Evolutionary conservation across 306 rosid genomes (phyloP).

Genomic region (Psophocarpus tetragonolobus): DNA sequence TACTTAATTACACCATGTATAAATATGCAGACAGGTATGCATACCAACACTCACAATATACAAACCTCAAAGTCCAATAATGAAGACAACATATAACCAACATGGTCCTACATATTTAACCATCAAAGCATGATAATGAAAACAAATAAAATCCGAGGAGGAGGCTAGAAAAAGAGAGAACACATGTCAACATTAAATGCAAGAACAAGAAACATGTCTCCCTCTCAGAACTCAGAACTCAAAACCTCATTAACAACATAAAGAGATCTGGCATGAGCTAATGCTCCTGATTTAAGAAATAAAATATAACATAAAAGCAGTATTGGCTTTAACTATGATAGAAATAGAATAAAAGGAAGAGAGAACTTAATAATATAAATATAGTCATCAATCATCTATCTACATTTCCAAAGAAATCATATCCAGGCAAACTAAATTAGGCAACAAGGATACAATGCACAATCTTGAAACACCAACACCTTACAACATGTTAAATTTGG

Average conservation of each 20-base stretch:
- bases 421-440: not conserved
- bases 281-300: not conserved
- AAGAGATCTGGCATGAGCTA: not conserved
- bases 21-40: constrained; percentile 2
- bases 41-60: not conserved
- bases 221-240: not conserved
- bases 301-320: not conserved
- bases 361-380: not conserved
- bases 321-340: not conserved
- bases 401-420: not conserved
- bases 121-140: constrained; percentile 17
- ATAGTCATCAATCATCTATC: not conserved
- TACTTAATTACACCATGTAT: constrained; percentile 3
- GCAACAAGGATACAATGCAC: not conserved
- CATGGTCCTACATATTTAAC: constrained; percentile 1
- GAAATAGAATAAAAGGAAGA: not conserved
- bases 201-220: constrained; percentile 15
- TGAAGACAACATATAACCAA: not conserved
- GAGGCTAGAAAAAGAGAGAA: not conserved
- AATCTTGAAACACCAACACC: not conserved
- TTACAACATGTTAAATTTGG: not conserved
- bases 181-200: not conserved
- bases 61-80: constrained; percentile 28
- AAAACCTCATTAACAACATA: not conserved
- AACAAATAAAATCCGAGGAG: not conserved